Conservation (phyloP, 2,329 filamentous ascomycete species). For the Ceratocystis cubensis region DNA sequence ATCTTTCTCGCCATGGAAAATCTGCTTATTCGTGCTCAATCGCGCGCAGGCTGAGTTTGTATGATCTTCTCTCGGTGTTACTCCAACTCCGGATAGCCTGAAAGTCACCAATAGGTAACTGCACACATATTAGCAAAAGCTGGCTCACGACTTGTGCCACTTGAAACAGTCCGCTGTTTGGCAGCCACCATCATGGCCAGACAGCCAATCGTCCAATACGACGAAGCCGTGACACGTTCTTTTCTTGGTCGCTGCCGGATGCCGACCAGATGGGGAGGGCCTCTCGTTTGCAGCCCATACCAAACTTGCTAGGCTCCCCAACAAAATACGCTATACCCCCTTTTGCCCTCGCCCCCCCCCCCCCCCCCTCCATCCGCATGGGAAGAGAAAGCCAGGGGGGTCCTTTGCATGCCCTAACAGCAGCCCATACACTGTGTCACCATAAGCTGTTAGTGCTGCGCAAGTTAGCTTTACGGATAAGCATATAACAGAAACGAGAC, state of each 20-base stretch:
- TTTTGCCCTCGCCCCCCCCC: not conserved
- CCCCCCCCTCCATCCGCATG: not conserved
- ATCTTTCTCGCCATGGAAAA: not conserved
- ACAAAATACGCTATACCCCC: not conserved
- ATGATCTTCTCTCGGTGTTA: not conserved
- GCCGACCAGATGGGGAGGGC: not conserved
- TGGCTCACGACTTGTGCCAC: not conserved
- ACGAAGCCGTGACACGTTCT: not conserved
- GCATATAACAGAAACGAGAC: slow-evolving; percentile 3
- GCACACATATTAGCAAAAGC: too few species aligned
- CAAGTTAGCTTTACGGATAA: not conserved
- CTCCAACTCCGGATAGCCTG: not conserved
- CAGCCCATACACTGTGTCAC: not conserved
- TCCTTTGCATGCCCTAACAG: not conserved
- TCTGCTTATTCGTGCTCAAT: not conserved
- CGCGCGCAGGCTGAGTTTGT: not conserved
- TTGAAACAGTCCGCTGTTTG: not conserved
- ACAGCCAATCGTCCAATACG: not conserved
- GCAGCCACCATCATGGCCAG: not conserved
- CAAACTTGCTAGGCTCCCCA: not conserved
- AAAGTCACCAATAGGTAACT: not conserved
- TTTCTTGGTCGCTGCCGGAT: not conserved
- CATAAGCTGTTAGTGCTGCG: not conserved
- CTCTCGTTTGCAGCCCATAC: not conserved
- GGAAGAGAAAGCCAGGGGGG: not conserved